Evolutionary conservation across 1,284 basidiomycete genomes (phyloP).

Genomic region (Ceratobasidium sp.): DNA sequence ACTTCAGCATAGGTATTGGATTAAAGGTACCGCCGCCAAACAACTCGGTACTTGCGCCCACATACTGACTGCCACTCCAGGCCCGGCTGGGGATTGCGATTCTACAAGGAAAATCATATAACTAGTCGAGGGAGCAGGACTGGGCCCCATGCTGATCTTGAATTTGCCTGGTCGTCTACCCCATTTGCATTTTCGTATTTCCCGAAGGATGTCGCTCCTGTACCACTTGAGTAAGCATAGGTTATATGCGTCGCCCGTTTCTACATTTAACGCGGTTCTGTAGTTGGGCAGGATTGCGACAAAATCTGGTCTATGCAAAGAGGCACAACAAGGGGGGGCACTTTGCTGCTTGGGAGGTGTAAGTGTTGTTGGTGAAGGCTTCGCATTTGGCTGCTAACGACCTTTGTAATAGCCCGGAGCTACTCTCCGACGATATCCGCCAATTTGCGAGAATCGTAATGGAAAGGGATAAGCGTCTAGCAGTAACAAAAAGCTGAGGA

Average conservation of each 20-base stretch:
- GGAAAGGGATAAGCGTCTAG: constrained; percentile 6
- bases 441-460: constrained; percentile 37
- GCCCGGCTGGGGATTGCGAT: constrained; percentile 34
- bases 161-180: constrained; percentile 35
- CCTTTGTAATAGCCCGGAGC: constrained; percentile 38
- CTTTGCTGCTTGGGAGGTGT: constrained; percentile 43
- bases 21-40: background rate
- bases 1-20: constrained; percentile 24
- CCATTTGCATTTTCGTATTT: constrained; percentile 41
- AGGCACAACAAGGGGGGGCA: constrained; percentile 41
- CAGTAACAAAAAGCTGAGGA: too few relatives aligned
- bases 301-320: constrained; percentile 40
- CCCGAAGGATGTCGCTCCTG: constrained; percentile 35
- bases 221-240: constrained; percentile 41
- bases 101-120: constrained; percentile 41
- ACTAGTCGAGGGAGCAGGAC: constrained; percentile 15
- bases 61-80: background rate
- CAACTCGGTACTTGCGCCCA: background rate
- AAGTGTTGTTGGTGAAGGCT: background rate
- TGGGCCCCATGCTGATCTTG: constrained; percentile 25
- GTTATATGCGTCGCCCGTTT: background rate
- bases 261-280: background rate
- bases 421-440: constrained; percentile 39
- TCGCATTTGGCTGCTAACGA: background rate
- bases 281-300: constrained; percentile 39